phyloP scores from a whole-genome alignment of 129 eudicot species.

The Gnaphalium uliginosum region DNA sequence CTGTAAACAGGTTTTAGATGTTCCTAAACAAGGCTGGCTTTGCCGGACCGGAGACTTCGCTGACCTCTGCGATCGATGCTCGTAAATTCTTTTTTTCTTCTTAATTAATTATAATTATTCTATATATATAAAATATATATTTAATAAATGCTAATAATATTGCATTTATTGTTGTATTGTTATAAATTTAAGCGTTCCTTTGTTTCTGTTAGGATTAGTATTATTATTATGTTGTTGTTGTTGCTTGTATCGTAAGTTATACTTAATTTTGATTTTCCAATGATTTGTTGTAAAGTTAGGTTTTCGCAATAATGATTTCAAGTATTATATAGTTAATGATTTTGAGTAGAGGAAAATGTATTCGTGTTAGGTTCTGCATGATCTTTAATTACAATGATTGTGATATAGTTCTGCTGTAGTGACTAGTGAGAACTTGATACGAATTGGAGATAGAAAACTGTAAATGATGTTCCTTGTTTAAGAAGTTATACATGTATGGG shows the following conservation, averaged over 20 bases:
- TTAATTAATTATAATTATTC: not conserved
- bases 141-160: constrained; percentile 11
- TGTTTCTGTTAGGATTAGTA: not conserved
- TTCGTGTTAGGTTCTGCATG: constrained; percentile 18
- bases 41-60: constrained; percentile 69
- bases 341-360: not conserved
- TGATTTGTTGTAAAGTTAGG: constrained; percentile 11
- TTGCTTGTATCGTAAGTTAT: constrained; percentile 38
- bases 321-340: not conserved
- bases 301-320: not conserved
- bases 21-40: constrained; percentile 65
- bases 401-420: constrained; percentile 17
- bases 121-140: not conserved
- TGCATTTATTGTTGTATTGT: not conserved
- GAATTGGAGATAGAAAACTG: not conserved
- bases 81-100: constrained; percentile 41
- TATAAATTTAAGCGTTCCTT: not conserved
- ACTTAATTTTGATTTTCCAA: not conserved
- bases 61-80: constrained; percentile 77
- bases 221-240: not conserved
- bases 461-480: constrained; percentile 22
- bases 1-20: constrained; percentile 46
- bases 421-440: not conserved
- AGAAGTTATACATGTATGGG: not conserved
- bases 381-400: not conserved